Evolutionary conservation across 768 basidiomycete genomes (phyloP).

Genomic region (Boletales sp.): DNA sequence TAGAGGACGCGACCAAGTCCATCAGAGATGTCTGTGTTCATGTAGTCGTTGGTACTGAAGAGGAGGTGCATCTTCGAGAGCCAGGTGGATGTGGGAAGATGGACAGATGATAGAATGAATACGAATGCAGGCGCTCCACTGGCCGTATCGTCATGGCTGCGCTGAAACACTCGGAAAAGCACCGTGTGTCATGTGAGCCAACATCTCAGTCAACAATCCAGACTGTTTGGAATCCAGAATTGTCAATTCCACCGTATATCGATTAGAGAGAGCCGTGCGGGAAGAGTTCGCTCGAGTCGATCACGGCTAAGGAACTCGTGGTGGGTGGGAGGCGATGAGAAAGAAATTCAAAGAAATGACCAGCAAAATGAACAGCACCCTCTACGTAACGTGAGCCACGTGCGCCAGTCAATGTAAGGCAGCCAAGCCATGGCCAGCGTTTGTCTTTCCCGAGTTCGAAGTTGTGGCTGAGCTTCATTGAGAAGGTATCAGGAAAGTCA

Average conservation of each 20-base stretch:
- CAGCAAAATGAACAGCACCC: too few relatives aligned
- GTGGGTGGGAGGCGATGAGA: too few relatives aligned
- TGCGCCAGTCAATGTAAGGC: too few relatives aligned
- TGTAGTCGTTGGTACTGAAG: constrained; percentile 18
- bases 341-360: too few relatives aligned
- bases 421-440: too few relatives aligned
- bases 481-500: too few relatives aligned
- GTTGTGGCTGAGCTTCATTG: too few relatives aligned
- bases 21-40: constrained; percentile 19
- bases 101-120: neutral
- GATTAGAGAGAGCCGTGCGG: too few relatives aligned
- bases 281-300: too few relatives aligned
- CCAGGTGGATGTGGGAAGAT: neutral
- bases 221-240: neutral
- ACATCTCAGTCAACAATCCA: constrained; percentile 4
- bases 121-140: neutral
- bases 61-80: constrained; percentile 16
- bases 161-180: constrained; percentile 1
- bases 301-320: too few relatives aligned
- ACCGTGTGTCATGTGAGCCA: constrained; percentile 11
- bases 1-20: constrained; percentile 17
- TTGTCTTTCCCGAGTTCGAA: too few relatives aligned
- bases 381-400: too few relatives aligned
- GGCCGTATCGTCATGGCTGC: neutral
- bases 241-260: neutral